Evolutionary conservation across 2,329 filamentous ascomycete genomes (phyloP).

Genomic region (Calonectria montana): DNA sequence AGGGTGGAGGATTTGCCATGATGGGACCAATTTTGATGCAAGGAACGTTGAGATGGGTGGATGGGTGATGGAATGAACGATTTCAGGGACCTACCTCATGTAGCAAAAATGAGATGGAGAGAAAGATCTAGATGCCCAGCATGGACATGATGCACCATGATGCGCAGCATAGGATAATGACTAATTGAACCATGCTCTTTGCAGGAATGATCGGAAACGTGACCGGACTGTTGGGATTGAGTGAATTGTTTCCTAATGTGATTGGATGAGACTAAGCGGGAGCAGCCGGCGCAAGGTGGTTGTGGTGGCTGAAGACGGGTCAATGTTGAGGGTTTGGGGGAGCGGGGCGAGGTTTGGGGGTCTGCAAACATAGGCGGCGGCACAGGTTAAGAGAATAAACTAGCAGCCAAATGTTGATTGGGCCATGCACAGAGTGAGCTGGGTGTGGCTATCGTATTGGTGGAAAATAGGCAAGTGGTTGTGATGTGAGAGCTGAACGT

Average conservation of each 20-base stretch:
- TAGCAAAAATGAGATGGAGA: neutral
- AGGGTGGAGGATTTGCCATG: neutral
- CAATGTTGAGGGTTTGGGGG: constrained; percentile 8
- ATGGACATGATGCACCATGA: constrained; percentile 2
- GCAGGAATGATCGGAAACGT: neutral
- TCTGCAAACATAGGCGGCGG: neutral
- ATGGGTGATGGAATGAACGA: neutral
- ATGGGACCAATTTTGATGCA: neutral
- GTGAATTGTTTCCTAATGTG: neutral
- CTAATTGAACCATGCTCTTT: neutral
- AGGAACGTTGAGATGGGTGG: neutral
- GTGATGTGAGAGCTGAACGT: neutral
- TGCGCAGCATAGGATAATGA: constrained; percentile 4
- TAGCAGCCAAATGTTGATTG: neutral
- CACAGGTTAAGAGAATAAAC: neutral
- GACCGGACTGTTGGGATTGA: neutral
- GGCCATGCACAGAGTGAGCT: neutral
- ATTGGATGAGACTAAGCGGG: neutral
- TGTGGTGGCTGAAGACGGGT: neutral
- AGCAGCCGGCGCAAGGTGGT: neutral
- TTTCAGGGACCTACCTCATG: neutral
- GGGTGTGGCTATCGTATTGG: neutral
- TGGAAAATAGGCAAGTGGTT: neutral
- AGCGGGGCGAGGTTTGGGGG: neutral
- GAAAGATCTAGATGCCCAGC: neutral